Evolutionary conservation across 768 basidiomycete species (phyloP), one percentile per base, ranked within the genome.

Genomic region (Infundibulicybe gibba): DNA sequence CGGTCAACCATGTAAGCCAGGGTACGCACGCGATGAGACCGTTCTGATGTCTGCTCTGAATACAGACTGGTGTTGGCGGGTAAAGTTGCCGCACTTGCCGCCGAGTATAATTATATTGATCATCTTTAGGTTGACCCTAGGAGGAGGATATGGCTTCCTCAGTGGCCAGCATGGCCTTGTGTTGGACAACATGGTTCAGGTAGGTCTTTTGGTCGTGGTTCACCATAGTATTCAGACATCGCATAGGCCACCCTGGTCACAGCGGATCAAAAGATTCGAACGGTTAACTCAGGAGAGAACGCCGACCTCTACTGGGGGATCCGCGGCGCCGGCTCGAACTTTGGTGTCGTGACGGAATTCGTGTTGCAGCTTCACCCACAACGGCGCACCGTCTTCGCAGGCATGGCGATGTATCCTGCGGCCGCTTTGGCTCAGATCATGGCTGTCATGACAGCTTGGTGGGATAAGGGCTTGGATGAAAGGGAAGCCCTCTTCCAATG

Each of bases 1-100:
- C 58, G 0, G 60, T 62, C 15, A 66, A 59, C 41, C 64, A 66
- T 49, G 64, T 64, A 49, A 25, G 62, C 43, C n/a, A 9, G 9
- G 15, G 11, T 15, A n/a, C 15, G n/a, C 6, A n/a, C 43, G 6
- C 10, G n/a, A 30, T 12, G 14, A 10, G 6, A 38, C 10, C 14
- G 10, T 19, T 38, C 14, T n/a, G n/a, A 19, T 19, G n/a, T 38
- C 31, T 25, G n/a, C 15, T 37, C n/a, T 3, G 9, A 12, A 14
- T 37, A 13, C 19, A 45, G 44, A 45, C 44, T 12, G 44, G 44
- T 9, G 45, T 46, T 13, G 37, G 45, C 17, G 35, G 37, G 37
- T 40, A 31, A 19, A 39, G 4, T 46, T 3, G 10, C 17, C 6
- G 17, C 3, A 16, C 3, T n/a, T 21, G 19, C 16, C 12, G 12